A percentile compares a stretch with the other conserved stretches of the same genome.
phyloP scores from a whole-genome alignment of 2,329 filamentous ascomycete species.

The Epicoccum nigrum region DNA sequence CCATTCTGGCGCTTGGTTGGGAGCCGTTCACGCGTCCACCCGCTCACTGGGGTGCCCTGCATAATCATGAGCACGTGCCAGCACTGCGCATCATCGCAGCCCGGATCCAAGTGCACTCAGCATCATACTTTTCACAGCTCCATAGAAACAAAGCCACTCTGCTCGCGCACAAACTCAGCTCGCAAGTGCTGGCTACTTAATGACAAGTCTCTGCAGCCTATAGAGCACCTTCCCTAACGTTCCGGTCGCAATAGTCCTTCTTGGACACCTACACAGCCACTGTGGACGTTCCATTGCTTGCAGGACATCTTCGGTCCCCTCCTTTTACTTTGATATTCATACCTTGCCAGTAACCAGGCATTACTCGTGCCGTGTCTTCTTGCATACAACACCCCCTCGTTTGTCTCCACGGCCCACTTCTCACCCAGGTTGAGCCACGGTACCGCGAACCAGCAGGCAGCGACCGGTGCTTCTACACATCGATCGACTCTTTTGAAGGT shows the following conservation, averaged over 20 bases:
- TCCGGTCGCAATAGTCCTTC: neutral
- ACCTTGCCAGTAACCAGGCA: neutral
- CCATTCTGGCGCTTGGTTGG: neutral
- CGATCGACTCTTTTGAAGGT: neutral
- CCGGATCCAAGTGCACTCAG: constrained; percentile 6
- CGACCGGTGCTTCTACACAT: neutral
- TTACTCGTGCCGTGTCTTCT: neutral
- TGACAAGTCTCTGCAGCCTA: neutral
- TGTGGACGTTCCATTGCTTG: neutral
- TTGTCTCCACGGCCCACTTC: constrained; percentile 4
- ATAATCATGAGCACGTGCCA: constrained; percentile 27
- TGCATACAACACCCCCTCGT: constrained; percentile 5
- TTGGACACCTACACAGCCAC: neutral
- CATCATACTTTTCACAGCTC: constrained; percentile 13
- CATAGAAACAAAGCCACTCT: neutral
- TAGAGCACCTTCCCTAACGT: neutral
- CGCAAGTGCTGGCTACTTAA: neutral
- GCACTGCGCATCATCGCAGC: constrained; percentile 21
- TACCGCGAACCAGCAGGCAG: constrained; percentile 3
- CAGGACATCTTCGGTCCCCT: neutral
- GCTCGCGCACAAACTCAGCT: neutral
- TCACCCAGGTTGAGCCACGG: constrained; percentile 6
- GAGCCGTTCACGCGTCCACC: neutral
- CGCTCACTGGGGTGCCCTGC: constrained; percentile 6
- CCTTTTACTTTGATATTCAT: neutral